Conservation (phyloP, 2,329 filamentous ascomycete genomes). For the Cordyceps pruinosa region DNA sequence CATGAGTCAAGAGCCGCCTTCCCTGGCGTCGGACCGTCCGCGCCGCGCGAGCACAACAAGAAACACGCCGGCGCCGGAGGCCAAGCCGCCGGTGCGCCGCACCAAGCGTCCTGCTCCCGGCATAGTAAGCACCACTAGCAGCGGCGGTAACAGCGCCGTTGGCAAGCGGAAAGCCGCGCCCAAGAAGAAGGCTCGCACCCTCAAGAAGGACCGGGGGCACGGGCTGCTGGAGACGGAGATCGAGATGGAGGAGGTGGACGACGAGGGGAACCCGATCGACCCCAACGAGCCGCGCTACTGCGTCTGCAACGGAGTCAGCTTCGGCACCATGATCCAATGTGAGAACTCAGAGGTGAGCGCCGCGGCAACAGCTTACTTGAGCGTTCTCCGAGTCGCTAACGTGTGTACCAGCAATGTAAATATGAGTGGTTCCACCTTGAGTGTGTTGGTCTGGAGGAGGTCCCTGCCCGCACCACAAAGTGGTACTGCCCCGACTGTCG, state of each 20-base stretch:
- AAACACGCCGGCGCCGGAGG: conserved; percentile 49
- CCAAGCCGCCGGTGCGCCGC: conserved; percentile 46
- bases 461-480: conserved; percentile 66
- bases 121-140: conserved; percentile 57
- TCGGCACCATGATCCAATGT: conserved; percentile 76
- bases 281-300: conserved; percentile 73
- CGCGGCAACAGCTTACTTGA: background rate
- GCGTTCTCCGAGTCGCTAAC: conserved; percentile 15
- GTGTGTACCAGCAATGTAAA: conserved; percentile 53
- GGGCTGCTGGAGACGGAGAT: conserved; percentile 36
- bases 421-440: conserved; percentile 81
- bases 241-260: conserved; percentile 54
- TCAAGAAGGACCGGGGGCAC: conserved; percentile 41
- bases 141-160: conserved; percentile 58
- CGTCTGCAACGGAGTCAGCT: conserved; percentile 71
- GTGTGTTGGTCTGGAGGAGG: conserved; percentile 62
- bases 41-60: conserved; percentile 51
- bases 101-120: conserved; percentile 66
- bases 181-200: conserved; percentile 52
- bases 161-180: conserved; percentile 65
- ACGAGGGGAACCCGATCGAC: conserved; percentile 64
- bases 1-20: conserved; percentile 43
- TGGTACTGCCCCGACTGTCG: conserved; percentile 81
- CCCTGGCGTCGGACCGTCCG: conserved; percentile 45
- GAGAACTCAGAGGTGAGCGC: conserved; percentile 63